Base-by-base conservation (phyloP, 805 yeast genomes). In the Ogataea glucozyma region DNA sequence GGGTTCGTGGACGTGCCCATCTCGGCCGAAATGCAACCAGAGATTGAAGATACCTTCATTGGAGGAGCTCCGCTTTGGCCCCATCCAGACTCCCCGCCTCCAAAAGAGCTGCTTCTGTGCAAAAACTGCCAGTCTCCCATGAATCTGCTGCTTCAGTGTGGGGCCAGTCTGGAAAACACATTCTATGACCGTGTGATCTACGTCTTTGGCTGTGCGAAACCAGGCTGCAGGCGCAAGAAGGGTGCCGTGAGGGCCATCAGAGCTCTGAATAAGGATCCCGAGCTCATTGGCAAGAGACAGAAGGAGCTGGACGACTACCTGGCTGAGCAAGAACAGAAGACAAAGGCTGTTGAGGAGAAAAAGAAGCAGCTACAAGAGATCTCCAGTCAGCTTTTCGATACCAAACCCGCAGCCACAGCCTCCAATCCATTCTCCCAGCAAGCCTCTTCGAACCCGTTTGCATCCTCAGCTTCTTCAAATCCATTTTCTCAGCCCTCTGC, bases 51-150 rank as follows among this genome's bases (percentile, higher is more conserved):
- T 56, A 79, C 95, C 0, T 82, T 88, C 49, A 73, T 91, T 23
- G 98, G 98, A 1, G 95, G 96, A 1, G 63, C 66, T 27, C 88
- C 90, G 6, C 57, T 79, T 6, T 84, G 96, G 95, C 61, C 88
- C 24, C 75, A 82, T 49, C 72, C 73, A 3, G 66, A 70, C 1
- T 79, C 88, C 0, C 60, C 67, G 3, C 93, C 96, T 0, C 64
- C 71, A 13, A 67, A 67, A 1, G 74, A 73, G 3, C 60, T 78
- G 14, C 56, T 83, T 6, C 59, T 65, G 26, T 93, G 99, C 67
- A 77, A 74, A 36, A 75, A 74, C 41, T 93, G 99, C 66, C 65
- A 64, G 1, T 61, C 69, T 8, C 65, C 70, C 12, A 73, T 88
- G 83, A 78, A 85, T 11, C 65, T 91, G 34, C 67, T 90, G 22